Evolutionary conservation across 1,284 basidiomycete genomes (phyloP), one percentile per base, ranked within the genome.

Genomic region (Cerioporus squamosus): DNA sequence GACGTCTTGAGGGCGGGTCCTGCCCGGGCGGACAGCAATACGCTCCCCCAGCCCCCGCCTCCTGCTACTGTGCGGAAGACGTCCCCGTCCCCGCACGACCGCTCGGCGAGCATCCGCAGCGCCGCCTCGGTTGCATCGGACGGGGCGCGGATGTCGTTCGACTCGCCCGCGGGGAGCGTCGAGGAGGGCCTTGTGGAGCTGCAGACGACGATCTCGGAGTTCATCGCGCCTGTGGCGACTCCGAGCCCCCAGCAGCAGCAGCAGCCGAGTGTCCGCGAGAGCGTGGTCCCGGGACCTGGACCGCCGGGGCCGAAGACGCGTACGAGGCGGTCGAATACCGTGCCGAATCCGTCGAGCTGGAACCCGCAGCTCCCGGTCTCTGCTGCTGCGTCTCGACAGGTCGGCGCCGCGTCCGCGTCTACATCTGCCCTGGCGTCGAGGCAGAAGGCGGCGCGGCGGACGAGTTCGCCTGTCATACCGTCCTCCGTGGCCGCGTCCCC

Each of bases 131-230:
- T 61, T 6, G 64, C 57, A 5, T 56, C 64, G 47, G 38, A 49
- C 17, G 58, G 56, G 8, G 3, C 10, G 17, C 45, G 46, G 46
- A 40, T 46, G 43, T 69, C 62, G 42, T 36, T 64, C 24, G 61
- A 68, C 51, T 71, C 70, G 22, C 65, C 66, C 9, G 50, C 54
- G 31, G 66, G 66, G 15, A 72, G 71, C 61, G 70, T 67, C 38
- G 71, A 73, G 57, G 71, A 73, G 55, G 70, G 70, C n/a, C 51
- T 73, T 18, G 60, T 65, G 39, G 71, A 73, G 63, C 51, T 71
- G 53, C 70, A 72, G 59, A 57, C 57, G 39, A 60, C 69, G 9
- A 65, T 73, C 17, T 65, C 70, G 33, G 68, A 72, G 46, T 59
- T 73, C 45, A 70, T 73, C 51, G 66, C 66, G 20, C 67, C 67